Base-by-base conservation (phyloP, 352 stramenopile genomes). In the Phytophthora multivora region DNA sequence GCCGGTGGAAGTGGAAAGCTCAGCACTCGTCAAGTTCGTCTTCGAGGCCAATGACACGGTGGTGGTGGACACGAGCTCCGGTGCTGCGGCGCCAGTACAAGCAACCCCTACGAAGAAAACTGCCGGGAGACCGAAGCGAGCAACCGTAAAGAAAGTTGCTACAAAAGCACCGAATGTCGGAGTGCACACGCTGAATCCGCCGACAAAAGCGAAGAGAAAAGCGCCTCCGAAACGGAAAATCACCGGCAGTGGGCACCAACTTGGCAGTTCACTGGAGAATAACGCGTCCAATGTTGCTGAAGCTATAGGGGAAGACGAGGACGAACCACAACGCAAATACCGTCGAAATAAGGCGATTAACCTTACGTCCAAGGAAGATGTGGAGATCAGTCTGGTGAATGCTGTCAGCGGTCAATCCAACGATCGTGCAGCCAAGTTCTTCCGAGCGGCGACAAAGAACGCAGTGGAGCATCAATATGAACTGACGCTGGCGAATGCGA, bases 401-500 rank as follows among this genome's bases (percentile, higher is more conserved):
- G 87, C 85, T 6, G 87, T 96, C 9, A 90, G 75, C 33, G 75
- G 73, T 12, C 56, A 64, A 19, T 80, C 81, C 1, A 71, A 75
- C 8, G 79, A 81, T 58, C 83, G 79, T 30, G 66, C 76, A 10
- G 74, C 67, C 19, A 94, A 94, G 60, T 96, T 96, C 53, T 92
- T 95, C 42, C 84, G 84, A 25, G 72, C 80, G 0, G 80, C 81
- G 5, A 94, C 88, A 12, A 86, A 86, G 38, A 86, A 68, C 10
- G 88, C 88, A 16, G 81, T 96, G 5, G 80, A 90, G 23, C 72
- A 95, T 48, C 84, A 96, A 63, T 93, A 96, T 61, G 73, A 89
- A 49, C 69, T 90, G 42, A 83, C 77, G 9, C 50, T 93, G 16
- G 88, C 88, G 8, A 96, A 75, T 19, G 81, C 88, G 12, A 68